Evolutionary conservation across 2,329 filamentous ascomycete species (phyloP), one percentile per base, ranked within the genome.

Genomic region (Paraphaeosphaeria sporulosa): DNA sequence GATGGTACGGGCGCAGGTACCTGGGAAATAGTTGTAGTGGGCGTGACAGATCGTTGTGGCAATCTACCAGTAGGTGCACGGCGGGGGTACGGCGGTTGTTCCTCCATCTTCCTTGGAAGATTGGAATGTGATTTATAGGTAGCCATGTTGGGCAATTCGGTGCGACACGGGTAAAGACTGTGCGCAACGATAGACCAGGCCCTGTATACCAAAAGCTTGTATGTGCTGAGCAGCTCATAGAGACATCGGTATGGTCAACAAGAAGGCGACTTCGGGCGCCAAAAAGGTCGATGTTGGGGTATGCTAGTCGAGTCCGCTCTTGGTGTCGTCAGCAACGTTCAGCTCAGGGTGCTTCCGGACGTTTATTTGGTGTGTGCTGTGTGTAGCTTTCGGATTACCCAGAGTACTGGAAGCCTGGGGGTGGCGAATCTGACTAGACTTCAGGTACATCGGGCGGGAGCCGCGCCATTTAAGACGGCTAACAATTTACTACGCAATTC

Each of bases 211-310:
- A 62, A 62, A 68, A 65, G 60, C 59, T 67, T 70, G 71, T 72
- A 72, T 71, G 68, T 67, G 68, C 69, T 65, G 68, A 70, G 72
- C 69, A 72, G 75, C 74, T 78, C 77, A 79, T 79, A 73, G 74
- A 77, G 74, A 68, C 76, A 77, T 77, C 64, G 71, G 68, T 68
- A 59, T 68, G 63, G 56, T 68, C 58, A 65, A 63, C 61, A 67
- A 71, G 58, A 63, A 66, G 66, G 59, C 51, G 57, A 55, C 62
- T 21, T 61, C 66, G 61, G 68, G 63, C 57, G 61, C 66, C 42
- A 67, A 59, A 62, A 66, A 59, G 63, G 53, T 58, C 60, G 60
- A 66, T 55, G 55, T 55, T 65, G 64, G 60, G 59, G 57, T 60
- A 65, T 69, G 58, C 63, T 59, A 57, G 67, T 63, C 59, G 46